Percentiles rank a stretch among this genome's conserved stretches.
Conservation (phyloP, 176 grass and related monocot species). For the Aechmea fasciata region DNA sequence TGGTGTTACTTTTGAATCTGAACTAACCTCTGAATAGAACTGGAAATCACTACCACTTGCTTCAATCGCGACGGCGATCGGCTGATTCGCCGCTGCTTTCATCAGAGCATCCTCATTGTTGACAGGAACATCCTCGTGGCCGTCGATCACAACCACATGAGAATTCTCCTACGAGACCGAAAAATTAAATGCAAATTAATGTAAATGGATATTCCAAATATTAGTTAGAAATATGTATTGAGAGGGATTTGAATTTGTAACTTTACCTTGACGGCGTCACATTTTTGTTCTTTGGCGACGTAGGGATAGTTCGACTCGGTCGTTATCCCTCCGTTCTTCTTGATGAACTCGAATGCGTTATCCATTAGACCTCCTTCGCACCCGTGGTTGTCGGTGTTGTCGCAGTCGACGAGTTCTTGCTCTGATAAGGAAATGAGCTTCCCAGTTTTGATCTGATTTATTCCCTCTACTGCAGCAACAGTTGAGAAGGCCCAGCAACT, state of each 20-base stretch:
- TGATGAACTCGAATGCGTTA: slow-evolving; percentile 63
- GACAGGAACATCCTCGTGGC: slow-evolving; percentile 44
- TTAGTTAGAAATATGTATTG: neutral
- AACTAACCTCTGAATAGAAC: slow-evolving; percentile 67
- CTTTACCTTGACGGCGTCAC: slow-evolving; percentile 35
- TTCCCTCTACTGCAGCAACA: slow-evolving; percentile 57
- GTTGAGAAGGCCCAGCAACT: slow-evolving; percentile 88
- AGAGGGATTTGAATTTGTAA: neutral
- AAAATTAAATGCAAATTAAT: neutral
- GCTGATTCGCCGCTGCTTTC: slow-evolving; percentile 58
- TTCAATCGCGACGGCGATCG: slow-evolving; percentile 55
- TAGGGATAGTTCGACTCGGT: slow-evolving; percentile 63
- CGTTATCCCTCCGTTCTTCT: slow-evolving; percentile 53
- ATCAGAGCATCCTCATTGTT: slow-evolving; percentile 43
- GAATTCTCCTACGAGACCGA: slow-evolving; percentile 25
- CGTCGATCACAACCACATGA: slow-evolving; percentile 49
- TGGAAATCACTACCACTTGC: slow-evolving; percentile 48
- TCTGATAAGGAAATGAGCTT: slow-evolving; percentile 56
- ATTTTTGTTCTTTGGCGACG: slow-evolving; percentile 26
- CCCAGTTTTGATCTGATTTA: slow-evolving; percentile 69
- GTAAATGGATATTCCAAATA: neutral
- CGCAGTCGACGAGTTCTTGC: slow-evolving; percentile 75
- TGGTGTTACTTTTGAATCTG: neutral
- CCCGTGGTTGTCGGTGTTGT: slow-evolving; percentile 32
- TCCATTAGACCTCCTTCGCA: slow-evolving; percentile 81